Base-by-base conservation (phyloP, 2,329 filamentous ascomycete species). In the Fusarium begoniae region DNA sequence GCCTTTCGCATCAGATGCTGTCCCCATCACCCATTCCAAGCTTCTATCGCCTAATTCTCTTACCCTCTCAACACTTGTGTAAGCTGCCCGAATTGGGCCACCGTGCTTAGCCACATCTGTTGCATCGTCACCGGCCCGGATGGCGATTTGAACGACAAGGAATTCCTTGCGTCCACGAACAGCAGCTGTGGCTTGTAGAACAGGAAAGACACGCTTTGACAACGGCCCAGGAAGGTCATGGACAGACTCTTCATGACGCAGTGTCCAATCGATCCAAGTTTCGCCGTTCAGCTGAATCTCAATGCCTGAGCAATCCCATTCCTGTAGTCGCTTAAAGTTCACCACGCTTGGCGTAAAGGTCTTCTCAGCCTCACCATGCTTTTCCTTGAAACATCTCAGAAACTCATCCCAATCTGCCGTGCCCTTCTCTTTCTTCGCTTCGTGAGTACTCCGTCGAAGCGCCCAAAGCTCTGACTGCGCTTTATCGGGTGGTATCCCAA, bases 1-100 rank as follows among this genome's bases (percentile, higher is more conserved):
- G 0, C 93, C 93, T 61, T 87, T 86, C 0, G 93, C 93, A 80
- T 95, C 89, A 67, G 90, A 92, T 17, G 91, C 88, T 15, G 93
- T 95, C 14, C 90, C 92, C 92, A 96, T 95, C 66, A 92, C 84
- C 93, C 93, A 96, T 81, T 92, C 90, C 53, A 93, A 70, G 24
- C 83, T 80, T 2, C 83, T 82, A n/a, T 75, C 79, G 8, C 76
- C 79, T 10, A 87, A 69, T 76, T 86, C 83, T 63, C 86, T 82
- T 40, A 92, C 82, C 51, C 89, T 83, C 83, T 95, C 93, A 4
- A 94, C 85, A 72, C 90, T 91, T 35, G 86, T 88, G 76, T 94
- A 94, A 15, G 85, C 84, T 8, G 88, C 93, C 37, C 87, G 81
- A 13, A 91, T 87, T 7, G 89, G 81, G 3, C 72, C 70, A 37